Percentiles rank a stretch among this genome's conserved stretches.
Evolutionary conservation across 225 moss, liverwort and hornwort species (phyloP).

Genomic region (Anthoceros angustus): DNA sequence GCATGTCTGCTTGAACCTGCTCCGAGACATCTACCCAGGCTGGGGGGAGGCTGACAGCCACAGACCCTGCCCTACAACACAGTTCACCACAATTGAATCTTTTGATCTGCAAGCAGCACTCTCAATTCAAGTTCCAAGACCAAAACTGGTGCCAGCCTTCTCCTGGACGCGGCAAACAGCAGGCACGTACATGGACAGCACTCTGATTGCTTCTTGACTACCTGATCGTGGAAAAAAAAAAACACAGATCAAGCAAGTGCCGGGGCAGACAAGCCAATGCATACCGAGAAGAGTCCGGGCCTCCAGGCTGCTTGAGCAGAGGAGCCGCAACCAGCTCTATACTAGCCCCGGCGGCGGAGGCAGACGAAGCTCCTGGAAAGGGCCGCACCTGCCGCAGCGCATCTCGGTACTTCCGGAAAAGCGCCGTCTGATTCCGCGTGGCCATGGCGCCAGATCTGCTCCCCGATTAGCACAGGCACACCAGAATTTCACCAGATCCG

Average conservation of each 20-base stretch:
- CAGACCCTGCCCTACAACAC: conserved; percentile 76
- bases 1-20: conserved; percentile 87
- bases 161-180: too few relatives aligned
- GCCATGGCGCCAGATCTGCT: conserved; percentile 33
- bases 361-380: conserved; percentile 28
- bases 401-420: conserved; percentile 88
- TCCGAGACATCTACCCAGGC: conserved; percentile 99
- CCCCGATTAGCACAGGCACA: not conserved
- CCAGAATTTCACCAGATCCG: not conserved
- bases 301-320: conserved; percentile 48
- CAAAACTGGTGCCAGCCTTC: too few relatives aligned
- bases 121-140: too few relatives aligned
- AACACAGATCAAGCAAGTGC: not conserved
- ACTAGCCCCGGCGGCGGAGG: conserved; percentile 20
- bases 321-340: conserved; percentile 88
- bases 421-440: conserved; percentile 92
- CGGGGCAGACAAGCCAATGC: not conserved
- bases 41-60: conserved; percentile 83
- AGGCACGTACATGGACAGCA: too few relatives aligned
- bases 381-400: conserved; percentile 77
- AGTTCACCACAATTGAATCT: conserved; percentile 11
- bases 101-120: too few relatives aligned
- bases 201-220: not conserved
- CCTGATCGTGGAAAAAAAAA: not conserved
- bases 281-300: conserved; percentile 47